Evolutionary conservation across 208 protist genomes (phyloP), one percentile per base, ranked within the genome.

Genomic region (Leishmania tarentolae): DNA sequence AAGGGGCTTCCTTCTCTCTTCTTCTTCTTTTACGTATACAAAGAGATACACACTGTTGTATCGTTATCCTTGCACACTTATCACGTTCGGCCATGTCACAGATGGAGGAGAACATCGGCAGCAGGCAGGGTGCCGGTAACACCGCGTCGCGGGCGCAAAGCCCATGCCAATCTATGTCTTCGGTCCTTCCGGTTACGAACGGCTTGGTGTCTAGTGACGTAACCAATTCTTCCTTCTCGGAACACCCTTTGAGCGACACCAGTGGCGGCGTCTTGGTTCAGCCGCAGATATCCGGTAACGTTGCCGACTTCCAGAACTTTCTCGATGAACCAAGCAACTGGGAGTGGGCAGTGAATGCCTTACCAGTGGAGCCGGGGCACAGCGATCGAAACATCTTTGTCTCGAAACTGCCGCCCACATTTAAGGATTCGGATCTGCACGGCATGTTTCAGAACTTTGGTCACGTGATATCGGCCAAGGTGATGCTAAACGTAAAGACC

Each of bases 351-450:
- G n/a, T 85, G 57, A 15, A n/a, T 13, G 37, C 73, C 50, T 75
- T 83, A 56, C 28, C 79, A 7, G 66, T 88, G 19, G 74, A 80
- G 13, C 68, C 53, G 3, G 75, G 78, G 8, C 74, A 70, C 56
- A 91, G 89, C 70, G 78, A 84, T 50, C 88, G 87, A 11, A 93
- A 91, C 77, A 78, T 93, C 21, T 89, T 90, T 68, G 76, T 93
- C 21, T 74, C 81, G n/a, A 82, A 85, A 68, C 81, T 93, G 57
- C 86, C 88, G 31, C 76, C 66, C 21, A 72, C 70, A 53, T 82
- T 91, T 46, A 63, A 85, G 11, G 87, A 93, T 52, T 63, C 42
- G 31, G 82, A 84, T 31, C 69, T 93, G 52, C 73, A 73, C 13
- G 44, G 19, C 6, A 79, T 91, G 77, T 93, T 93, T 61, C 17